phyloP scores from a whole-genome alignment of 2,329 filamentous ascomycete species.

The Botrytis galanthina region DNA sequence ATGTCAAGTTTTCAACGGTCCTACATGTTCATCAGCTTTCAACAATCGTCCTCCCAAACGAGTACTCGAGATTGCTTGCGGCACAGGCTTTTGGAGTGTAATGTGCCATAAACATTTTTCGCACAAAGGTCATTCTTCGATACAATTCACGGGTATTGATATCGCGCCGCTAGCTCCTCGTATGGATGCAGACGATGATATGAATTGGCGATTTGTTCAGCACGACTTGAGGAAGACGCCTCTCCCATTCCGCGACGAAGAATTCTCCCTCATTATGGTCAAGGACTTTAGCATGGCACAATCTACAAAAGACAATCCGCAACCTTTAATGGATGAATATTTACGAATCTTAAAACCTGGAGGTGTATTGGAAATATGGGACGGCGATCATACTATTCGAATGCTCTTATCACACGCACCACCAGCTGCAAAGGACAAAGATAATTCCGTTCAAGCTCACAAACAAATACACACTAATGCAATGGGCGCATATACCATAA shows the following conservation, averaged over 20 bases:
- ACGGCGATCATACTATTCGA: constrained; percentile 79
- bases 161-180: constrained; percentile 70
- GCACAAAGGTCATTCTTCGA: constrained; percentile 62
- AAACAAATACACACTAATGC: constrained; percentile 63
- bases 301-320: constrained; percentile 52
- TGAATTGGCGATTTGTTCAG: constrained; percentile 86
- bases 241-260: constrained; percentile 73
- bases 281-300: constrained; percentile 74
- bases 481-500: constrained; percentile 79
- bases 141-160: constrained; percentile 80
- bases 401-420: constrained; percentile 74
- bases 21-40: constrained; percentile 70
- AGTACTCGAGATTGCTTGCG: constrained; percentile 85
- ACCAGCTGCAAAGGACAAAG: constrained; percentile 42
- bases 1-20: constrained; percentile 76
- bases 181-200: constrained; percentile 62
- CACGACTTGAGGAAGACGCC: constrained; percentile 77
- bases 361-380: constrained; percentile 84
- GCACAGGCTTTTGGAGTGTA: constrained; percentile 85
- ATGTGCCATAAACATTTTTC: constrained; percentile 80
- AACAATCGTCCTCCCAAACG: constrained; percentile 66
- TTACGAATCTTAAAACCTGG: constrained; percentile 74
- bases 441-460: constrained; percentile 50
- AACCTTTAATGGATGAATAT: constrained; percentile 64
- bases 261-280: constrained; percentile 85